Conservation (phyloP, 164 flowering plant species). For the Chloranthus sessilifolius region DNA sequence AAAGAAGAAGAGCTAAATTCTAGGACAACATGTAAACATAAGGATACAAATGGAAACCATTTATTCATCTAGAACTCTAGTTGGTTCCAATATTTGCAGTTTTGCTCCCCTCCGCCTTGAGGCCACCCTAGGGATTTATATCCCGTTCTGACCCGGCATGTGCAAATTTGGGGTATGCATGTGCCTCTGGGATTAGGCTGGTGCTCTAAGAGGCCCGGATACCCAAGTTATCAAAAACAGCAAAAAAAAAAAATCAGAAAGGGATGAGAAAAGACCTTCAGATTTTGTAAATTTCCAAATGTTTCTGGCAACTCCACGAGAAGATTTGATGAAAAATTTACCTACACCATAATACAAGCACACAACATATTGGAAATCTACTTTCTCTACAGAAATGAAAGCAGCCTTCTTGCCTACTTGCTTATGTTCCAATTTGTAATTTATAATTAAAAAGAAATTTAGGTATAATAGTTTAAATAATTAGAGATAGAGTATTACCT, state of each 20-base stretch:
- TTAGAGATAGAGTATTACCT: constrained; percentile 19
- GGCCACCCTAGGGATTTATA: no score
- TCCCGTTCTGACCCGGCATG: no score
- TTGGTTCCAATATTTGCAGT: no score
- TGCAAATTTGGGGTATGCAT: no score
- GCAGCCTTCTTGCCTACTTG: no score
- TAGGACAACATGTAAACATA: not conserved
- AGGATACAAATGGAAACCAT: not conserved
- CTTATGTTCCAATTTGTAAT: no score
- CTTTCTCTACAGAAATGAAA: not conserved
- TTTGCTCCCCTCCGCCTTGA: no score
- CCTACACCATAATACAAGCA: constrained; percentile 32
- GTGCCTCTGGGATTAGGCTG: no score
- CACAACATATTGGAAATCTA: not conserved
- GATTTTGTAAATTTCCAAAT: constrained; percentile 41
- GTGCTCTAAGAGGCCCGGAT: no score
- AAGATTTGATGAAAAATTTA: constrained; percentile 81
- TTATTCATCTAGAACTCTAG: no score
- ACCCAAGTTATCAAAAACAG: no score
- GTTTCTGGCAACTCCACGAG: constrained; percentile 65
- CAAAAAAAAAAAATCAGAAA: no score
- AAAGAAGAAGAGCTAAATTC: not conserved
- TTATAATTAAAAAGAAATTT: constrained; percentile 1
- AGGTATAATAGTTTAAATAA: not conserved
- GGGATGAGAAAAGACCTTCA: constrained; percentile 42